These are phyloP conservation scores for Castanea sativa DNA, from an alignment of 306 rosid genomes.

Conservation along the genomic window DNA sequence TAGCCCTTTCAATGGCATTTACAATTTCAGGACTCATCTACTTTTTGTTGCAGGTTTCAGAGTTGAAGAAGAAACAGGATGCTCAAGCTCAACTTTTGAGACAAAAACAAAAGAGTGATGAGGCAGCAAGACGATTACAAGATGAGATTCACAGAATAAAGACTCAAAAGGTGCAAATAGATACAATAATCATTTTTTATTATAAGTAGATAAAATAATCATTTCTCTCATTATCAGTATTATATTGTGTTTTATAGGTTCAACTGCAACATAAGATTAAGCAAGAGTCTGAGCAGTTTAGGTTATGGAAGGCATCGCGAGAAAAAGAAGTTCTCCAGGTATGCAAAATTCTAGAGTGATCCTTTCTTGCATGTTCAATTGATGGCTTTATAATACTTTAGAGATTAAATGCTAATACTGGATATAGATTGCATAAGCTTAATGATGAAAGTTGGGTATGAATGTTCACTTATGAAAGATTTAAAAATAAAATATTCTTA, in stretches of 20 bases:
- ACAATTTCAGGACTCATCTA: slow-evolving; percentile 18
- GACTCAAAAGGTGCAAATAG: slow-evolving; percentile 67
- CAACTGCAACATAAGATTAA: slow-evolving; percentile 96
- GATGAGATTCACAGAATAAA: slow-evolving; percentile 93
- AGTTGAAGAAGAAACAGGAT: slow-evolving; percentile 84
- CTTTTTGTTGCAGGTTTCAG: slow-evolving; percentile 64
- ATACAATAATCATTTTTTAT: not conserved
- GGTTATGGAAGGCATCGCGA: slow-evolving; percentile 89
- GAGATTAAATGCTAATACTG: not conserved
- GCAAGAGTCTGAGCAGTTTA: slow-evolving; percentile 96
- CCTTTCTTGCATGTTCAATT: not conserved
- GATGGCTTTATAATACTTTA: not conserved
- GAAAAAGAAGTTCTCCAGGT: slow-evolving; percentile 99
- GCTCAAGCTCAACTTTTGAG: slow-evolving; percentile 81
- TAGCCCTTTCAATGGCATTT: slow-evolving; percentile 4
- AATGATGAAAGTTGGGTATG: not conserved
- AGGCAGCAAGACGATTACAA: slow-evolving; percentile 77
- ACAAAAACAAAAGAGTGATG: slow-evolving; percentile 90
- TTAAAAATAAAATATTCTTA: not conserved
- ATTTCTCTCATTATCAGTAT: slow-evolving; percentile 3
- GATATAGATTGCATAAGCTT: not conserved
- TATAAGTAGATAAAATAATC: not conserved
- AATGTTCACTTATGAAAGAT: not conserved
- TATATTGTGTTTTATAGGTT: slow-evolving; percentile 48
- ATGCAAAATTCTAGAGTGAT: slow-evolving; percentile 6